Evolutionary conservation across 129 eudicot genomes (phyloP).

Genomic region (Helianthus tuberosus): DNA sequence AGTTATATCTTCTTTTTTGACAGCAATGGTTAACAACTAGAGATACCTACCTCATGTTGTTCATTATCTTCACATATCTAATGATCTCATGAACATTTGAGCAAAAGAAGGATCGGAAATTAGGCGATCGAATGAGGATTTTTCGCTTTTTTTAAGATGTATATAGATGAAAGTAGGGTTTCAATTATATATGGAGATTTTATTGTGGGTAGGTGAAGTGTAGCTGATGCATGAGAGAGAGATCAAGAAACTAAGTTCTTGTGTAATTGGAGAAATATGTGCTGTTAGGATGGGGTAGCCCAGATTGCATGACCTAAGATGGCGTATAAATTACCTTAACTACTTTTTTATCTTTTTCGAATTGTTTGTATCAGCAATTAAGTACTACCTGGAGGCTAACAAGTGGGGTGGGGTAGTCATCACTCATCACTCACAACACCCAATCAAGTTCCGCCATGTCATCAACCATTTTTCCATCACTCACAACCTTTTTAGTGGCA

Average conservation of each 20-base stretch:
- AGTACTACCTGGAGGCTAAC: too few species aligned
- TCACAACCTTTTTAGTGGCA: too few species aligned
- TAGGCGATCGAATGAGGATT: not conserved
- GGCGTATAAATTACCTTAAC: conserved; percentile 34
- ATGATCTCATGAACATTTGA: conserved; percentile 32
- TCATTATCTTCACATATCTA: conserved; percentile 29
- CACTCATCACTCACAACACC: too few species aligned
- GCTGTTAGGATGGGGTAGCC: conserved; percentile 39
- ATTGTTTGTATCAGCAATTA: too few species aligned
- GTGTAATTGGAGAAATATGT: conserved; percentile 29
- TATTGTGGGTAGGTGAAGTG: conserved; percentile 74
- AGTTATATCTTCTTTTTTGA: conserved; percentile 29
- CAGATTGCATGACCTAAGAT: conserved; percentile 48
- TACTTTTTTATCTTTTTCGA: not conserved
- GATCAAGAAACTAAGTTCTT: conserved; percentile 32
- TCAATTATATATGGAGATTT: conserved; percentile 34
- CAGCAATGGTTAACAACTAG: conserved; percentile 42
- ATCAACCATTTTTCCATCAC: too few species aligned
- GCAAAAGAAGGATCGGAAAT: conserved; percentile 10
- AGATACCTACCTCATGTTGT: conserved; percentile 38
- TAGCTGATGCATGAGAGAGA: conserved; percentile 69
- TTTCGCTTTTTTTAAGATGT: not conserved
- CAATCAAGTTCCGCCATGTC: too few species aligned
- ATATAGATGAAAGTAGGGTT: conserved; percentile 32
- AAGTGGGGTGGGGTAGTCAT: too few species aligned